phyloP scores from a whole-genome alignment of 2,329 filamentous ascomycete species.

The Microdochium bolleyi region DNA sequence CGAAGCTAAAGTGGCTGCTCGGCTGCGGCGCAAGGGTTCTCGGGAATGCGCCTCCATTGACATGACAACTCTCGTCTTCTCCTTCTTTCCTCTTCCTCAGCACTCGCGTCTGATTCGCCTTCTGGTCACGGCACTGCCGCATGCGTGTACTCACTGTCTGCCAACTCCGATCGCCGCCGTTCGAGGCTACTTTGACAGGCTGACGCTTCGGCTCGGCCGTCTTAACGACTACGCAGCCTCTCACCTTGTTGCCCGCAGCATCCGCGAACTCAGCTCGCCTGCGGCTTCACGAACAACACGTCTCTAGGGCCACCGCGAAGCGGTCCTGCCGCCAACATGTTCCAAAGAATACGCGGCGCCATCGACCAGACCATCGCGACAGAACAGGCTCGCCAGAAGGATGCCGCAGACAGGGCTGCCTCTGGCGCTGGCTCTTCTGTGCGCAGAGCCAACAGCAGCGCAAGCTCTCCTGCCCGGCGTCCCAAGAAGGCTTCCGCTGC shows the following conservation, averaged over 20 bases:
- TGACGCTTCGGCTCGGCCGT: not conserved
- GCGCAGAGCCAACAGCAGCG: conserved; percentile 26
- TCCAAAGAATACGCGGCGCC: conserved; percentile 66
- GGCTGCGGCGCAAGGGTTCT: too few relatives aligned
- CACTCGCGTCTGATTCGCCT: not conserved
- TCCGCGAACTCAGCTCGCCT: not conserved
- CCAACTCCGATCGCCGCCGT: not conserved
- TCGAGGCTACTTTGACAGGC: not conserved
- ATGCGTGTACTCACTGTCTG: too few relatives aligned
- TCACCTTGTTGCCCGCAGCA: not conserved
- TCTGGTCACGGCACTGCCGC: not conserved
- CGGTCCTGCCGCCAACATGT: conserved; percentile 11
- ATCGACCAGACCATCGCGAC: conserved; percentile 85
- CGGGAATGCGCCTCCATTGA: too few relatives aligned
- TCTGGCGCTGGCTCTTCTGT: conserved; percentile 36
- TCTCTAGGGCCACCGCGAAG: not conserved
- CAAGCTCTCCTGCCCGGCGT: conserved; percentile 25
- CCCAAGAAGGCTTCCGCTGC: conserved; percentile 32
- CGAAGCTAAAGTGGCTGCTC: too few relatives aligned
- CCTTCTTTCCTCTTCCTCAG: too few relatives aligned
- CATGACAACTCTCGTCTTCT: too few relatives aligned
- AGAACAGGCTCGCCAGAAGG: conserved; percentile 75
- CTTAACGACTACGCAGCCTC: not conserved
- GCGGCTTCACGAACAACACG: not conserved
- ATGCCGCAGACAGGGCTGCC: conserved; percentile 33